phyloP scores from a whole-genome alignment of 495 filamentous ascomycete species.

The Daldinia vernicosa region DNA sequence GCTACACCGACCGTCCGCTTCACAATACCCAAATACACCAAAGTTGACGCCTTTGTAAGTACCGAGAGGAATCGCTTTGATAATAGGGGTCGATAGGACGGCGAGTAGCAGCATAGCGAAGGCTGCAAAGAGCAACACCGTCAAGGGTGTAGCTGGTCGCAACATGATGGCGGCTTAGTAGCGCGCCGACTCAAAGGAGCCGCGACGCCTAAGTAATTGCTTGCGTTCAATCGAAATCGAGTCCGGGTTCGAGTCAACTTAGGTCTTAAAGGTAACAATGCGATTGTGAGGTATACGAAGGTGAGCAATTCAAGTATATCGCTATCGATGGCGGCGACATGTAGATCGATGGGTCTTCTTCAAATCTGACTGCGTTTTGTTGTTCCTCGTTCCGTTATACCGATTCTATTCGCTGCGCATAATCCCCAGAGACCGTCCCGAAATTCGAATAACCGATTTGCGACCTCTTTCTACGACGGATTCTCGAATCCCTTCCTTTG shows the following conservation, averaged over 20 bases:
- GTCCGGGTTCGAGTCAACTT: background rate
- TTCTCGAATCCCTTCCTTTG: constrained; percentile 1
- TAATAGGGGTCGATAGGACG: constrained; percentile 92
- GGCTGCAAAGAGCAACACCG: constrained; percentile 82
- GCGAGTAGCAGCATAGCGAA: constrained; percentile 87
- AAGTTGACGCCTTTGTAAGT: constrained; percentile 79
- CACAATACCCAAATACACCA: constrained; percentile 93
- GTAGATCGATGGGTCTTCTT: constrained; percentile 29
- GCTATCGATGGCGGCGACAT: constrained; percentile 33
- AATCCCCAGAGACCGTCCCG: background rate
- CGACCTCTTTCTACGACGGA: constrained; percentile 6
- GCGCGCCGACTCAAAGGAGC: constrained; percentile 42
- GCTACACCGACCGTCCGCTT: constrained; percentile 64
- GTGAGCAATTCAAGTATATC: constrained; percentile 19
- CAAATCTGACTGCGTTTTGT: background rate
- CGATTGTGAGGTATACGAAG: constrained; percentile 26
- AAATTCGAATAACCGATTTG: constrained; percentile 9
- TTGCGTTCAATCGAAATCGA: constrained; percentile 13
- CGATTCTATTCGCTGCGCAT: constrained; percentile 12
- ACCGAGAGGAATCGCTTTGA: constrained; percentile 83
- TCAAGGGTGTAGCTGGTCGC: constrained; percentile 92
- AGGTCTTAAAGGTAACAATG: constrained; percentile 23
- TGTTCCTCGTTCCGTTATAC: constrained; percentile 8
- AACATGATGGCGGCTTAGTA: constrained; percentile 61
- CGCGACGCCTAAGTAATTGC: constrained; percentile 35